Base-by-base conservation (phyloP, 116 monocot genomes). In the Thalassia testudinum region DNA sequence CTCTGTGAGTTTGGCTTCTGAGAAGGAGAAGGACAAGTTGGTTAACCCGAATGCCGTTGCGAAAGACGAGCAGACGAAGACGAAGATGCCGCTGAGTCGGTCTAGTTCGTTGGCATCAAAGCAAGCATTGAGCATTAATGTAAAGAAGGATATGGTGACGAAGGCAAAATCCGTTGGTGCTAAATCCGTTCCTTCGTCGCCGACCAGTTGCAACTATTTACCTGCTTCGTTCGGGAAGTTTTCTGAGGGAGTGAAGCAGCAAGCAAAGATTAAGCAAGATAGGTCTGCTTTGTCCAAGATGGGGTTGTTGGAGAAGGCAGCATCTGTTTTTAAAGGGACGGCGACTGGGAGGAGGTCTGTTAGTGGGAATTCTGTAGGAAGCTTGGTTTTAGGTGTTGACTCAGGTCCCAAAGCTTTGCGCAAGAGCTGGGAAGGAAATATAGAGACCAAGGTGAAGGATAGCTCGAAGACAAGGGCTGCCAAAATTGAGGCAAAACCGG, bases 361-460 rank as follows among this genome's bases (percentile, higher is more conserved):
- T 14, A 43, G 29, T 56, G 72, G 71, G 20, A 74, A 50, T 58
- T 62, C 59, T 7, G 21, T 49, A 21, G 74, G 62, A 44, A 77
- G 58, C 61, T 56, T 54, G 25, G 49, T 72, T 14, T 56, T 64
- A 24, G 72, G 70, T 8, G 24, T 73, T 8, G 69, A 77, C n/a
- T 51, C 66, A 12, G 77, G 75, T 10, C 47, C 56, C 1, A 95
- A 84, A 66, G 71, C 62, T 65, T 56, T 85, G 62, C 82, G 97
- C 57, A 99, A 66, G 69, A 99, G 85, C 68, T 99, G 97, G 97
- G 82, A 82, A 50, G 97, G 90, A 30, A 66, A 57, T 43, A 19
- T 54, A 16, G 78, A 77, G 42, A 43, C 43, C 19, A 86, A 79
- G 25, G 65, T 56, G 19, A 77, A 62, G 45, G 68, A 59, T 50